Evolutionary conservation across 139 green algal genomes (phyloP), one percentile per base, ranked within the genome.

Genomic region (Closterium sp.): DNA sequence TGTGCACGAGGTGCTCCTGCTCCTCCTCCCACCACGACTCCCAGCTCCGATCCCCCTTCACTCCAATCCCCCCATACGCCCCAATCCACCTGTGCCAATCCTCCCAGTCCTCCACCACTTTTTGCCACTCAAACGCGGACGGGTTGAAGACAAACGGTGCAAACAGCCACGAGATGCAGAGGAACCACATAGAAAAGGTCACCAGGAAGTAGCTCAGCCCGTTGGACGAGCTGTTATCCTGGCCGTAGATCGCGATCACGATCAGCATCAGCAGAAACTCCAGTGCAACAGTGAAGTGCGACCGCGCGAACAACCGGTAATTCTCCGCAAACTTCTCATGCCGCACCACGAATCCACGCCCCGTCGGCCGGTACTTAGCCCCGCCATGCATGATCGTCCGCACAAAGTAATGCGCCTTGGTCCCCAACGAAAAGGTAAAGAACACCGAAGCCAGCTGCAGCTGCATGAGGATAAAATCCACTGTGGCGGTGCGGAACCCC

Each of bases 331-430:
- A 92, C 28, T 87, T 86, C 32, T 87, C 88, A 89, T 97, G 96
- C n/a, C 95, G 95, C 88, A 97, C 91, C 30, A 95, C 94, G 91
- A 97, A 98, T 38, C 96, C 96, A 84, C 97, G 95, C 32, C 96
- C 96, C 3, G 96, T 98, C 81, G 93, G 93, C 31, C 97, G 94
- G 95, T 98, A 98, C 94, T 95, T 89, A n/a, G 92, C 92, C 23
- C 90, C 84, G 3, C 92, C 89, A 36, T 93, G 87, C 19, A 91
- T 33, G 21, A 92, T 25, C 83, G 96, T 93, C 66, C 94, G 93
- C 32, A 94, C 92, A 92, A 96, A 97, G 38, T 97, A 94, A 35
- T 95, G 96, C n/a, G 95, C 90, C 95, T 91, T 97, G 23, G 96
- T 96, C 12, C 85, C 88, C 23, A 94, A 84, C 38, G 87, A 84